These are phyloP conservation scores for Allomyces arbusculus DNA, from an alignment of 192 early-diverging fungal species.

Conservation along the genomic window DNA sequence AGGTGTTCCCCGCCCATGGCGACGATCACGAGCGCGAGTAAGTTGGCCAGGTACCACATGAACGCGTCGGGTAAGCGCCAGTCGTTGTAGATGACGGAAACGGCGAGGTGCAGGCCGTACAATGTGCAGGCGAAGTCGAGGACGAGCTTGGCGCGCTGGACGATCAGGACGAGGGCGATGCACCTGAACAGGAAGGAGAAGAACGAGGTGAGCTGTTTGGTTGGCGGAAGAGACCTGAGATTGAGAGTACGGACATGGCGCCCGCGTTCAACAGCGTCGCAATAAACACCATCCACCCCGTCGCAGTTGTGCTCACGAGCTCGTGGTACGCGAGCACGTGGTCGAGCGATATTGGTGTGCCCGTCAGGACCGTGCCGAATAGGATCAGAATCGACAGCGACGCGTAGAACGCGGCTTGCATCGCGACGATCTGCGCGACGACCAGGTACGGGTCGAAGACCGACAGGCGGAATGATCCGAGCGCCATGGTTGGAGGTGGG, in stretches of 20 bases:
- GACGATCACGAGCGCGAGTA: slow-evolving; percentile 29
- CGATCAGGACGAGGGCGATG: slow-evolving; percentile 28
- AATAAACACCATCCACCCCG: slow-evolving; percentile 46
- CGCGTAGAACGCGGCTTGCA: slow-evolving; percentile 40
- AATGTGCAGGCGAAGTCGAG: slow-evolving; percentile 60
- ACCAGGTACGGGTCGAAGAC: not conserved
- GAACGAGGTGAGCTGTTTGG: slow-evolving; percentile 2
- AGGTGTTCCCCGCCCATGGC: slow-evolving; percentile 57
- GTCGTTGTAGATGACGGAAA: slow-evolving; percentile 28
- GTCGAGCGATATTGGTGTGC: slow-evolving; percentile 38
- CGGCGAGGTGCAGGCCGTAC: slow-evolving; percentile 40
- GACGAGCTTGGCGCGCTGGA: slow-evolving; percentile 52
- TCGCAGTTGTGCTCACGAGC: slow-evolving; percentile 32
- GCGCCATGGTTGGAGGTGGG: too few relatives aligned
- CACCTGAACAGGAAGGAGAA: slow-evolving; percentile 9
- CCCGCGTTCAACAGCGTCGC: slow-evolving; percentile 43
- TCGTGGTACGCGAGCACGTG: slow-evolving; percentile 39
- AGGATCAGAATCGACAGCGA: slow-evolving; percentile 26
- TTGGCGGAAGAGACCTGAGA: not conserved
- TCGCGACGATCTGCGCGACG: slow-evolving; percentile 18
- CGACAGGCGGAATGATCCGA: not conserved
- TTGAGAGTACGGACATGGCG: slow-evolving; percentile 19
- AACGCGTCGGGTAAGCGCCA: slow-evolving; percentile 35
- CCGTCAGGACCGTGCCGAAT: slow-evolving; percentile 31
- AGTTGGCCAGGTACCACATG: slow-evolving; percentile 45